Evolutionary conservation across 495 filamentous ascomycete genomes (phyloP).

Genomic region (Evernia prunastri): DNA sequence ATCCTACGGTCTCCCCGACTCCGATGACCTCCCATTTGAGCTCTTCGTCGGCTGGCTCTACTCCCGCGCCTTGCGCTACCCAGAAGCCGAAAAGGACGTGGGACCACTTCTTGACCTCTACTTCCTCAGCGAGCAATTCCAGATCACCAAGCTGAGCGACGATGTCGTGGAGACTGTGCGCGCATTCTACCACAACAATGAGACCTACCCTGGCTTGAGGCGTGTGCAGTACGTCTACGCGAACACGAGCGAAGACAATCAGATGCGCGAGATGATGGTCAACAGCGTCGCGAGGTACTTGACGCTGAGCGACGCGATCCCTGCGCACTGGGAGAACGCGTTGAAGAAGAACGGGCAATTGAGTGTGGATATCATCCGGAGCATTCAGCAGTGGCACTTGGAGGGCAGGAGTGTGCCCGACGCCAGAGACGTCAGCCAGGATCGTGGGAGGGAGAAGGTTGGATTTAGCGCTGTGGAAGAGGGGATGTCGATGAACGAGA

Average conservation of each 20-base stretch:
- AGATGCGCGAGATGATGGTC: slow-evolving; percentile 45
- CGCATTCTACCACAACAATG: slow-evolving; percentile 38
- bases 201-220: slow-evolving; percentile 42
- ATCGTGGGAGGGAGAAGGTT: slow-evolving; percentile 30
- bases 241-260: slow-evolving; percentile 39
- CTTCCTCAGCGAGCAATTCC: slow-evolving; percentile 40
- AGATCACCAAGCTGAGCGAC: slow-evolving; percentile 30
- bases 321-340: slow-evolving; percentile 44
- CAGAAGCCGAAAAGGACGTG: slow-evolving; percentile 39
- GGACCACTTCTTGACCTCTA: slow-evolving; percentile 40
- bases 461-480: slow-evolving; percentile 29
- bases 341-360: slow-evolving; percentile 43
- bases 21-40: slow-evolving; percentile 39
- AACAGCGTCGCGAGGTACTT: slow-evolving; percentile 37
- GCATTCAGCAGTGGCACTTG: slow-evolving; percentile 43
- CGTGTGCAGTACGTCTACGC: slow-evolving; percentile 46
- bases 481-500: slow-evolving; percentile 24
- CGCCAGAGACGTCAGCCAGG: slow-evolving; percentile 35
- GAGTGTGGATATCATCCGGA: slow-evolving; percentile 43
- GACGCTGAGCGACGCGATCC: slow-evolving; percentile 36
- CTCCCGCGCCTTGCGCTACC: slow-evolving; percentile 32
- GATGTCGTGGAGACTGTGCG: slow-evolving; percentile 39
- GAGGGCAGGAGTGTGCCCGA: slow-evolving; percentile 39
- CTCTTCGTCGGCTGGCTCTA: slow-evolving; percentile 47
- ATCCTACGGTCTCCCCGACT: slow-evolving; percentile 41